A percentile compares a stretch with the other conserved stretches of the same genome.
phyloP scores from a whole-genome alignment of 495 filamentous ascomycete species.

The Talaromyces liani region DNA sequence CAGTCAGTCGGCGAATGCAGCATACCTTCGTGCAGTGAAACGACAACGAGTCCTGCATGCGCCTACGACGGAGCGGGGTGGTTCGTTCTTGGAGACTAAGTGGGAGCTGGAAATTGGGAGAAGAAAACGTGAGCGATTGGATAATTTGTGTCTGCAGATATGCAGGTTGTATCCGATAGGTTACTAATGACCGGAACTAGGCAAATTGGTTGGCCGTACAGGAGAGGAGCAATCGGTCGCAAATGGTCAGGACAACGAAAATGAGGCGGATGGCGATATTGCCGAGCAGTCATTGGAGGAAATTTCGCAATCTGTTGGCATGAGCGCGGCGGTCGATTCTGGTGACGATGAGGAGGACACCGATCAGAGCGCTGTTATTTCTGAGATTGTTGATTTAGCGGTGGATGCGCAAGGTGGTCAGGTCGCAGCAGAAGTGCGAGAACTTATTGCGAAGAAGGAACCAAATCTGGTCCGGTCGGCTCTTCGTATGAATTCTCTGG shows the following conservation, averaged over 20 bases:
- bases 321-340: not conserved
- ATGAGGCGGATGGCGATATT: not conserved
- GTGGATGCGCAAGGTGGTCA: not conserved
- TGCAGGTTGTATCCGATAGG: slow-evolving; percentile 1
- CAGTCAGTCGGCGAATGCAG: slow-evolving; percentile 21
- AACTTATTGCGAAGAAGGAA: slow-evolving; percentile 26
- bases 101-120: slow-evolving; percentile 27
- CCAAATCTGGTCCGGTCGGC: slow-evolving; percentile 34
- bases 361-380: not conserved
- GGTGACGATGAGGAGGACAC: not conserved
- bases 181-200: slow-evolving; percentile 8
- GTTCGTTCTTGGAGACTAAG: slow-evolving; percentile 35
- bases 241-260: not conserved
- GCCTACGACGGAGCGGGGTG: slow-evolving; percentile 12
- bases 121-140: slow-evolving; percentile 32
- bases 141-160: not conserved
- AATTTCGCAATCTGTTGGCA: not conserved
- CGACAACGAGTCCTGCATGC: slow-evolving; percentile 28
- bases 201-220: not conserved
- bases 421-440: slow-evolving; percentile 5
- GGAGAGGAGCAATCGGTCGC: not conserved
- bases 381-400: not conserved
- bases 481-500: slow-evolving; percentile 32
- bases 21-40: slow-evolving; percentile 36
- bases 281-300: not conserved